Conservation (phyloP, 371 early-diverging fungal genomes). For the Rhizopus sp. region DNA sequence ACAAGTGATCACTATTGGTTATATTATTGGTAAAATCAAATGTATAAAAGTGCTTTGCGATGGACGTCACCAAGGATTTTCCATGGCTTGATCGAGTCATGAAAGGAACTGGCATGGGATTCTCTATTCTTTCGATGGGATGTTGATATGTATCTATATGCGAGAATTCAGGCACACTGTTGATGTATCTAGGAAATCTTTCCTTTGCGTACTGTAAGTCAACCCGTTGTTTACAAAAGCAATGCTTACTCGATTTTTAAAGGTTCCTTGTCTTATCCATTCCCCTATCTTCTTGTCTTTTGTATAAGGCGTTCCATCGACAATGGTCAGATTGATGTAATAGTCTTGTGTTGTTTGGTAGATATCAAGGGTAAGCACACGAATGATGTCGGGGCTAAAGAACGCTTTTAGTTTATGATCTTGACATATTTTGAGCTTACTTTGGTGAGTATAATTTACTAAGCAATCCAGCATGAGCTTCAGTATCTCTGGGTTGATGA, state of each 20-base stretch:
- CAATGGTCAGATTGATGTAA: slow-evolving; percentile 31
- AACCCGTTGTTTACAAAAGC: not conserved
- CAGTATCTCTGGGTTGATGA: slow-evolving; percentile 30
- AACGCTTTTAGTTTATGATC: not conserved
- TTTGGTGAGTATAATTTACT: slow-evolving; percentile 34
- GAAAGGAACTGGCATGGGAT: slow-evolving; percentile 23
- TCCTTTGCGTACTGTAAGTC: no score
- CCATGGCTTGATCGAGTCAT: slow-evolving; percentile 33
- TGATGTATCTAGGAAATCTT: not conserved
- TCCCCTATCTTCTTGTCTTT: not conserved
- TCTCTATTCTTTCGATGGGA: not conserved
- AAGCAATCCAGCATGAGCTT: slow-evolving; percentile 22
- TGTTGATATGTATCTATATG: slow-evolving; percentile 18
- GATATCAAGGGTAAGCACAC: slow-evolving; percentile 36
- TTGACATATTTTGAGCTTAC: slow-evolving; percentile 14
- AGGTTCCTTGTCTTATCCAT: slow-evolving; percentile 19
- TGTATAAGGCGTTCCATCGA: slow-evolving; percentile 18
- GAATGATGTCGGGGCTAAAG: slow-evolving; percentile 28
- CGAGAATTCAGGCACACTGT: not conserved
- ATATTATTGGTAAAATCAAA: slow-evolving; percentile 33
- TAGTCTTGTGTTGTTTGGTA: slow-evolving; percentile 27
- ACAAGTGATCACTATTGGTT: slow-evolving; percentile 18
- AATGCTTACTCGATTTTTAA: slow-evolving; percentile 4
- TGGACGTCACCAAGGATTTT: slow-evolving; percentile 34
- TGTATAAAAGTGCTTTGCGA: slow-evolving; percentile 33